Percentiles rank a stretch among this genome's conserved stretches.
phyloP scores from a whole-genome alignment of 768 basidiomycete genomes.

The Mrakia blollopis region DNA sequence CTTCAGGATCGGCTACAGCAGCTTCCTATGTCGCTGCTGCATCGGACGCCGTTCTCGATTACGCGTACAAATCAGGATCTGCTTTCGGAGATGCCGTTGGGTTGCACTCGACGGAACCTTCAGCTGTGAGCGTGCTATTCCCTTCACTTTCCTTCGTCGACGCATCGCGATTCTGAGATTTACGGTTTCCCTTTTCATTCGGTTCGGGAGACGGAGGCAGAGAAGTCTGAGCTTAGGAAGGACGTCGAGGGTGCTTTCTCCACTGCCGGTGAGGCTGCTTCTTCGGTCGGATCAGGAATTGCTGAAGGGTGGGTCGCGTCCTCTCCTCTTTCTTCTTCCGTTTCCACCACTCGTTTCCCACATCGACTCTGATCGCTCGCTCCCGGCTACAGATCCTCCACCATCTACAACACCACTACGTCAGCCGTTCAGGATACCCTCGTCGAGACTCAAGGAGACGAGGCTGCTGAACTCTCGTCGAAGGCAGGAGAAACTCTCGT shows the following conservation, averaged over 20 bases:
- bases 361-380: background rate
- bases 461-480: background rate
- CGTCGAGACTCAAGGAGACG: background rate
- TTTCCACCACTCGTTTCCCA: background rate
- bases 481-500: background rate
- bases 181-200: too few species aligned
- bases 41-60: background rate
- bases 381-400: background rate
- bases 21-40: background rate
- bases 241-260: conserved; percentile 5
- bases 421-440: background rate
- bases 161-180: too few species aligned
- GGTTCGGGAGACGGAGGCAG: background rate
- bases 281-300: background rate
- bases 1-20: background rate
- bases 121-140: background rate
- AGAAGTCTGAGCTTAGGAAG: background rate
- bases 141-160: background rate
- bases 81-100: background rate
- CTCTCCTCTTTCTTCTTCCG: background rate
- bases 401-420: background rate
- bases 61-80: background rate
- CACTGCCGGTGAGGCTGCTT: background rate
- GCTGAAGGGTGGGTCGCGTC: background rate
- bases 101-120: background rate